Evolutionary conservation across 768 basidiomycete genomes (phyloP), one percentile per base, ranked within the genome.

Genomic region (Lentinula lateritia): DNA sequence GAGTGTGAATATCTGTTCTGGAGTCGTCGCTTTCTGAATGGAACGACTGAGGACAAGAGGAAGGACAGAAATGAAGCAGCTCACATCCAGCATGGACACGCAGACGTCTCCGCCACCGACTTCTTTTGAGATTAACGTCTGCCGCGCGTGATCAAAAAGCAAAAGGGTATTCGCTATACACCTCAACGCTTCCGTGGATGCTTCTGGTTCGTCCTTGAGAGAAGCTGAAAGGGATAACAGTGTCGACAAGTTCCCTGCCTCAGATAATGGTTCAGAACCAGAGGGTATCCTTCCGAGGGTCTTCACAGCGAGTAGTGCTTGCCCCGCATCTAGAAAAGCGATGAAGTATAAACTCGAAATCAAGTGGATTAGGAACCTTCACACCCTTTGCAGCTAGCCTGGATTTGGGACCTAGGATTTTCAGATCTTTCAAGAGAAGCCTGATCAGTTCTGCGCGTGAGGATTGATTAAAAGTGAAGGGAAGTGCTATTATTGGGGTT

Each of bases 91-190:
- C 59, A 89, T 73, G 9, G 76, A 69, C 9, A 89, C 64, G 61
- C 81, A 83, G 5, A 75, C 72, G 12, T 82, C 78, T 10, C 87
- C 88, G 8, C 91, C 91, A 39, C 80, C 81, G 7, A 92, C 87
- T 2, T 83, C 81, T 50, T 80, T 76, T 52, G 72, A 74, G 34
- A 89, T 69, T 66, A 89, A 84, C 0, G 81, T 83, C 18, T 71
- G 68, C 55, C 92, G 83, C 2, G 87, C 85, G 13, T 73, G 69
- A 62, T 89, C 88, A 55, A 88, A 75, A 61, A 93, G 80, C 18
- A 93, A 80, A 3, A 94, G 72, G 0, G 90, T 83, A 70, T 95
- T 95, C 7, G 93, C 93, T 28, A 93, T 78, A 57, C 83, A 90
- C 59, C 89, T 80, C 50, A 93, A 76, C 1, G 89, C 88, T 73